Base-by-base conservation (phyloP, 352 stramenopile species). In the Globisporangium polare region DNA sequence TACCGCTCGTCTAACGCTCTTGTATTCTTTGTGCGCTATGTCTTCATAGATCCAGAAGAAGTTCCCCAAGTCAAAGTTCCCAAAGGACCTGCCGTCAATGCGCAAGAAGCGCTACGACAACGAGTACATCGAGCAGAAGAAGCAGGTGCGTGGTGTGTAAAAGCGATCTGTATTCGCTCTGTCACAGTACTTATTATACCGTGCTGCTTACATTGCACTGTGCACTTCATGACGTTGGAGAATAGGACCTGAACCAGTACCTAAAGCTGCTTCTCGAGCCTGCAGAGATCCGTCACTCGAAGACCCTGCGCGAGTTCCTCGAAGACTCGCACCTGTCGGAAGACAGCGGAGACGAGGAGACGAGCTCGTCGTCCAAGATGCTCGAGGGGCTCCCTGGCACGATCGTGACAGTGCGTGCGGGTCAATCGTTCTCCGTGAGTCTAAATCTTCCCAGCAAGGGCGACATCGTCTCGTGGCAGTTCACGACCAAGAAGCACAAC, bases 401-500 rank as follows among this genome's bases (percentile, higher is more conserved):
- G 15, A 80, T 89, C 53, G 77, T 90, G 27, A 86, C 73, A 1
- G 78, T 90, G 37, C 65, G 78, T 54, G 74, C 78, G 12, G 83
- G 83, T 0, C 83, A 92, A 56, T 90, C 83, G 1, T 92, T 90
- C 57, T 84, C 80, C 0, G 73, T 92, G 31, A 86, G 65, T 22
- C 53, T 90, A 26, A 69, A 72, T 18, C 62, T 92, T 2, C 51
- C 59, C 24, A 62, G 53, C n/a, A 58, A 65, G 7, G 77, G 77
- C 45, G 80, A 89, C 60, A 57, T 80, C 18, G 78, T 74, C 7
- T 83, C 77, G 3, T 92, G 76, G 77, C 83, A 90, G 57, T 92
- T 92, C 50, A 83, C 74, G 10, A 90, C 78, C 12, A 89, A 88
- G 64, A 92, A 90, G 53, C 81, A 90, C 72, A 85, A 88, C 64